These are phyloP conservation scores for Sporothrix schenckii DNA, from an alignment of 2,329 filamentous ascomycete genomes.

Conservation along the genomic window DNA sequence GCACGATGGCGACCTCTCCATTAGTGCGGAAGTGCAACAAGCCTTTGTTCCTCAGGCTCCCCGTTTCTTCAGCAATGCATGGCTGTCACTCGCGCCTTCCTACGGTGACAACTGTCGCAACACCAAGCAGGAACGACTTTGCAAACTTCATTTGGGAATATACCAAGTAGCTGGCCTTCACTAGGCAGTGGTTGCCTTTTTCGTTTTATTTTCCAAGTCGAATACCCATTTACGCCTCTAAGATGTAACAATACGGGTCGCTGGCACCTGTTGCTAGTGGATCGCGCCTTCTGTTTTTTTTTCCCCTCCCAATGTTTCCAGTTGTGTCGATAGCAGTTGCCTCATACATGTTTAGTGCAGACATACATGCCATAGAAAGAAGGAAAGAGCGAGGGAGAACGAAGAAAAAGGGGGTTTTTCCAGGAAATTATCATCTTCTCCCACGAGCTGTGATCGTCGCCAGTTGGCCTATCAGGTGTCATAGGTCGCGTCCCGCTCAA, in stretches of 20 bases:
- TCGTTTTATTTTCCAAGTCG: neutral
- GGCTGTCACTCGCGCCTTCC: slow-evolving; percentile 18
- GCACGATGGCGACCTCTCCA: slow-evolving; percentile 8
- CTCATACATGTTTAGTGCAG: neutral
- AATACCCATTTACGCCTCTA: neutral
- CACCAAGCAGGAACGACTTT: neutral
- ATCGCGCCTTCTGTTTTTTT: slow-evolving; percentile 3
- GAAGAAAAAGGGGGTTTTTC: neutral
- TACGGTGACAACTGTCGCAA: neutral
- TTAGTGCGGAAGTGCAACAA: slow-evolving; percentile 2
- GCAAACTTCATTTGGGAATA: neutral
- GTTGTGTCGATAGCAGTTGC: slow-evolving; percentile 1
- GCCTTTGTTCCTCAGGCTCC: neutral
- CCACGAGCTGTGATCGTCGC: slow-evolving; percentile 17
- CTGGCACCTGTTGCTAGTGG: slow-evolving; percentile 13
- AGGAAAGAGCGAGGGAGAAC: slow-evolving; percentile 1
- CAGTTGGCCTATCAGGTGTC: slow-evolving; percentile 14
- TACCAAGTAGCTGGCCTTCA: neutral
- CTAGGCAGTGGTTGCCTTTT: neutral
- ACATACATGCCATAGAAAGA: neutral
- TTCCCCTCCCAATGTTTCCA: neutral
- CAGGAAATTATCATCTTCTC: slow-evolving; percentile 4
- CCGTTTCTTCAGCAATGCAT: slow-evolving; percentile 21
- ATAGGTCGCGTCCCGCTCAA: slow-evolving; percentile 14
- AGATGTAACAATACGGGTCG: neutral